Percentiles rank a stretch among this genome's conserved stretches.
phyloP scores from a whole-genome alignment of 148 eudicot species.

The Chenopodium album region DNA sequence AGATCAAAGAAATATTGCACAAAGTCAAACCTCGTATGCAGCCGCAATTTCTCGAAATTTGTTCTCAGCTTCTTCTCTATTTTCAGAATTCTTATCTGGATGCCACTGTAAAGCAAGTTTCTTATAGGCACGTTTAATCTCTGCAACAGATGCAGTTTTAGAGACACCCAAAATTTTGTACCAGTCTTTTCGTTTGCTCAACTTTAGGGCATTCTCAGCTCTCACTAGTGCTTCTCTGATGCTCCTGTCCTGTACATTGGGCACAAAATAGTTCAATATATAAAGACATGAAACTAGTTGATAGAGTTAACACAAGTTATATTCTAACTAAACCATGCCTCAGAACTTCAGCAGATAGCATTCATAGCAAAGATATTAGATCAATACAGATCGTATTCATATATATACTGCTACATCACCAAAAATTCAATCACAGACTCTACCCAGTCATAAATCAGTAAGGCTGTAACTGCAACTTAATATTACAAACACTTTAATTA shows the following conservation, averaged over 20 bases:
- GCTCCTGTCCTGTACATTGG: constrained; percentile 59
- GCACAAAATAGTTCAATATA: background rate
- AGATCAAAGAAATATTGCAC: background rate
- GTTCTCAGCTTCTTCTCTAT: constrained; percentile 90
- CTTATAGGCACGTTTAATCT: constrained; percentile 84
- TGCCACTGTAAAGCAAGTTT: constrained; percentile 96
- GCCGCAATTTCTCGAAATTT: constrained; percentile 92
- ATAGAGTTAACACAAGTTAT: background rate
- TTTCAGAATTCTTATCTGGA: constrained; percentile 89
- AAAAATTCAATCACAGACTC: background rate
- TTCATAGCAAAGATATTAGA: background rate
- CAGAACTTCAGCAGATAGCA: background rate
- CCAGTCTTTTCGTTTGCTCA: constrained; percentile 98
- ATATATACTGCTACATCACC: background rate
- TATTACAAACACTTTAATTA: background rate
- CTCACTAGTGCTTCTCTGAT: constrained; percentile 65
- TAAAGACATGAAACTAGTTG: background rate
- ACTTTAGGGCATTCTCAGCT: constrained; percentile 81
- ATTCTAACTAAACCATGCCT: background rate
- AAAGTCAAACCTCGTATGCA: constrained; percentile 77
- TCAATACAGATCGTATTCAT: background rate
- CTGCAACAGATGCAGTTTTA: constrained; percentile 65
- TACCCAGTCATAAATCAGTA: background rate
- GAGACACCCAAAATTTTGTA: constrained; percentile 90
- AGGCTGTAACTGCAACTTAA: background rate